These are phyloP conservation scores for Zasmidium cellare DNA, from an alignment of 2,329 filamentous ascomycete species.

Conservation along the genomic window DNA sequence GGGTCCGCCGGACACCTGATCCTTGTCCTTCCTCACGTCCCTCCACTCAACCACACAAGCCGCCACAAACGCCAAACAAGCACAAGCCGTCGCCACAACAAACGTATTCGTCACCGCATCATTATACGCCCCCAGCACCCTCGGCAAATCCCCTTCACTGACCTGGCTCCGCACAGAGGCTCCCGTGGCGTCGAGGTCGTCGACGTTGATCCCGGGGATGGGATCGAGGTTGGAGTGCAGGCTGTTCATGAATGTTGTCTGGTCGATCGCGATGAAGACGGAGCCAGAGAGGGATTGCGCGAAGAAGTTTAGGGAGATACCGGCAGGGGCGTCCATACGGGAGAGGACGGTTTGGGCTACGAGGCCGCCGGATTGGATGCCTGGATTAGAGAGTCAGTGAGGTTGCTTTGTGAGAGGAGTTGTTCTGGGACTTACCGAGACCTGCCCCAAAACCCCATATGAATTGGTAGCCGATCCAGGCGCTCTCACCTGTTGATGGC, in stretches of 20 bases:
- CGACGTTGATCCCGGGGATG: constrained; percentile 41
- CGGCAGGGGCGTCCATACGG: constrained; percentile 44
- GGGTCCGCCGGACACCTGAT: constrained; percentile 30
- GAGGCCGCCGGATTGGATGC: constrained; percentile 40
- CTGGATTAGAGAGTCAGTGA: constrained; percentile 34
- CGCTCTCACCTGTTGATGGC: constrained; percentile 36
- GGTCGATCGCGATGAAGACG: constrained; percentile 49
- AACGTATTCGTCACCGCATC: constrained; percentile 59
- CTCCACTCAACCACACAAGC: constrained; percentile 62
- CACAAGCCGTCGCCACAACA: constrained; percentile 58
- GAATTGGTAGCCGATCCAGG: constrained; percentile 40
- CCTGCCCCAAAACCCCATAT: constrained; percentile 43
- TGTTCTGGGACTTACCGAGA: constrained; percentile 38
- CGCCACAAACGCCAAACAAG: constrained; percentile 55
- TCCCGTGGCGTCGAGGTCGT: constrained; percentile 50
- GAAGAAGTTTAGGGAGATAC: constrained; percentile 50
- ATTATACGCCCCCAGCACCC: constrained; percentile 66
- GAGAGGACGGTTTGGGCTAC: constrained; percentile 47
- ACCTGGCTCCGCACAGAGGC: constrained; percentile 61
- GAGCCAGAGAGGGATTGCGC: constrained; percentile 48
- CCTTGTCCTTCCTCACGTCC: constrained; percentile 58
- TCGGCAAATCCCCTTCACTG: constrained; percentile 47
- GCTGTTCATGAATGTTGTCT: constrained; percentile 52
- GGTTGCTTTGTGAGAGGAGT: neutral
- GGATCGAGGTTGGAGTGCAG: constrained; percentile 41